These are phyloP conservation scores for Penstemon eatonii DNA, from an alignment of 257 asterid genomes.

Conservation along the genomic window DNA sequence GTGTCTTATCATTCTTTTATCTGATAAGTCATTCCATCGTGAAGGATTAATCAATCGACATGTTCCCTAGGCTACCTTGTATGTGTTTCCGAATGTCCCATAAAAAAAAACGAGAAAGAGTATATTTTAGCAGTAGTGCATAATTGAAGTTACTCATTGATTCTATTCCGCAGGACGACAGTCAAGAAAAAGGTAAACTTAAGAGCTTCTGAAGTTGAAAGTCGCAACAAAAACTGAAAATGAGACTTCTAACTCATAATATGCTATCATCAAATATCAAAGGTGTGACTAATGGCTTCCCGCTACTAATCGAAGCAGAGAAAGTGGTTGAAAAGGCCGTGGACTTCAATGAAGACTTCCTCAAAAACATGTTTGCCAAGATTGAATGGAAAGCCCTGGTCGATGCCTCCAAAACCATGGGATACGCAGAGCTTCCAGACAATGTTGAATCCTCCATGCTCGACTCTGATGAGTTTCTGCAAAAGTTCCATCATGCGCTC, in stretches of 20 bases:
- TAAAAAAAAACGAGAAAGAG: too few relatives aligned
- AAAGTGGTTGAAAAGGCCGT: conserved; percentile 62
- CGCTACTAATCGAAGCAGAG: conserved; percentile 62
- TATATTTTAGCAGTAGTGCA: background rate
- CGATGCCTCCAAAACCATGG: conserved; percentile 73
- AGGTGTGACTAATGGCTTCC: conserved; percentile 77
- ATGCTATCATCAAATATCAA: conserved; percentile 89
- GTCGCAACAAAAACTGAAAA: conserved; percentile 22
- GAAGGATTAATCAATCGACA: too few relatives aligned
- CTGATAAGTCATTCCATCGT: too few relatives aligned
- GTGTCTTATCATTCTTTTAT: too few relatives aligned
- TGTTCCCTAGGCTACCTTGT: too few relatives aligned
- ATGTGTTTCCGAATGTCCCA: too few relatives aligned
- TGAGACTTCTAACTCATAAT: conserved; percentile 90
- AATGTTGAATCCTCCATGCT: conserved; percentile 67
- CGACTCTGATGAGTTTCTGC: conserved; percentile 75
- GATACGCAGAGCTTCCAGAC: conserved; percentile 72
- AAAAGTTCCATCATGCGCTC: conserved; percentile 81
- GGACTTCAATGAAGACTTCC: conserved; percentile 67
- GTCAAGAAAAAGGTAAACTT: background rate
- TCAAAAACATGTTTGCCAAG: conserved; percentile 72
- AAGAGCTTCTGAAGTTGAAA: background rate
- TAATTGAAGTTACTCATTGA: background rate
- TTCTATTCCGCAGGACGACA: background rate
- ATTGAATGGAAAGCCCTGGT: conserved; percentile 74